Base-by-base conservation (phyloP, 2,329 filamentous ascomycete species). In the Pseudogymnoascus sp. region DNA sequence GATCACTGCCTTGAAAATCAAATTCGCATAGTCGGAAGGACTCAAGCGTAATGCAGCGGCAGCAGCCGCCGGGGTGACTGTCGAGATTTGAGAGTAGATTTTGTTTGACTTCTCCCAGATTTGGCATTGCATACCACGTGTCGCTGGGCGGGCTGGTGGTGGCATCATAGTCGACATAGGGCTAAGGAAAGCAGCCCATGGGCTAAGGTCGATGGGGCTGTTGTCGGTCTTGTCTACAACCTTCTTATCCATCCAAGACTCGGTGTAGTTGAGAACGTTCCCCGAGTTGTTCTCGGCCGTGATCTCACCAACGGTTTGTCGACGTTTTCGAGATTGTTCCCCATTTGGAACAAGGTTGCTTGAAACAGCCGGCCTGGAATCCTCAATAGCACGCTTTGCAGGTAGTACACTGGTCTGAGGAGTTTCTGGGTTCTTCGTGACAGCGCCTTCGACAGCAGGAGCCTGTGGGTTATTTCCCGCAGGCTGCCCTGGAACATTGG, bases 61-160 rank as follows among this genome's bases (percentile, higher is more conserved):
- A 12, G 47, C 47, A 16, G 8, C 18, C 18, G 28, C 47, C n/a
- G 28, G 16, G 47, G 28, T 6, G 9, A 34, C 47, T 54, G n/a
- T 54, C 16, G 47, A 18, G 16, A 54, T 54, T 11, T 54, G 28
- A 20, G 47, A 54, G 39, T 66, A 66, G 32, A 66, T 65, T 3
- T 57, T 39, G 28, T 64, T 66, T 1, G 60, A 61, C 35, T 62
- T 62, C 43, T 50, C 32, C 64, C 65, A 66, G 3, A 65, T 54
- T 32, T 54, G 47, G 47, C 47, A 54, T 34, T 54, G 28, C 47
- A 54, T 54, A 14, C 47, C 47, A 6, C 16, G 25, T 18, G 47
- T 32, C 9, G 47, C 28, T 34, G 28, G 16, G 20, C 60, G 62
- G 11, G 32, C 39, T 11, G 62, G 57, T 18, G 58, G 18, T 20